These are phyloP conservation scores for Nemania serpens DNA, from an alignment of 2,329 filamentous ascomycete genomes.

Conservation along the genomic window DNA sequence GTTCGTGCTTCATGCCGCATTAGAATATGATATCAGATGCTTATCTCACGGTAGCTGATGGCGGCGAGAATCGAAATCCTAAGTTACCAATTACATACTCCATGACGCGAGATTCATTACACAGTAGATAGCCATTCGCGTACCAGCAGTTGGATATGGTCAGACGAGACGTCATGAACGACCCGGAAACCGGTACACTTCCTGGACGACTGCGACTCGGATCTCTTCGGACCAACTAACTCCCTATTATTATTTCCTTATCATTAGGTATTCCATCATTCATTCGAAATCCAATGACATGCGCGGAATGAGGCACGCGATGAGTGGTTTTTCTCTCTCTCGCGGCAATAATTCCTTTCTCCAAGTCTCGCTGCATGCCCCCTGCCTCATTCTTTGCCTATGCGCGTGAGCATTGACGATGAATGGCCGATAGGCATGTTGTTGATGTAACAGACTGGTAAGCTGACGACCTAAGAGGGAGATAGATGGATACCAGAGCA, in stretches of 20 bases:
- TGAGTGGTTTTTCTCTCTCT: constrained; percentile 13
- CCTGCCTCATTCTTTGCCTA: constrained; percentile 12
- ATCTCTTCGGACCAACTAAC: neutral
- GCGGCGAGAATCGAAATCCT: neutral
- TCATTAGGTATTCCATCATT: constrained; percentile 11
- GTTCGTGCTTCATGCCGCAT: constrained; percentile 13
- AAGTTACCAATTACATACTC: constrained; percentile 11
- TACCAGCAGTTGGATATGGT: neutral
- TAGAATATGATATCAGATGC: constrained; percentile 24
- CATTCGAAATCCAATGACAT: constrained; percentile 19
- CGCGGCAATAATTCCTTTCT: constrained; percentile 3
- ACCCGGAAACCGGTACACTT: neutral
- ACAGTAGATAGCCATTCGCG: neutral
- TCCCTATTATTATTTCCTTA: constrained; percentile 5
- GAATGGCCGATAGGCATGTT: constrained; percentile 10
- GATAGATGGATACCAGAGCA: too few relatives aligned
- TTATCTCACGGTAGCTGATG: constrained; percentile 24
- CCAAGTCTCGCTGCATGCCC: constrained; percentile 20
- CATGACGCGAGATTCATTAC: constrained; percentile 4
- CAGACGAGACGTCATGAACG: constrained; percentile 1
- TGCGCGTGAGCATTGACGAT: constrained; percentile 3
- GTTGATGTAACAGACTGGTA: constrained; percentile 2
- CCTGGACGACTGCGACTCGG: too few relatives aligned
- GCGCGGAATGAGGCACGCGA: constrained; percentile 20
- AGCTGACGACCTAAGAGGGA: neutral